Percentiles rank a stretch among this genome's conserved stretches.
phyloP scores from a whole-genome alignment of 768 basidiomycete species.

The Kwoniella sp. region DNA sequence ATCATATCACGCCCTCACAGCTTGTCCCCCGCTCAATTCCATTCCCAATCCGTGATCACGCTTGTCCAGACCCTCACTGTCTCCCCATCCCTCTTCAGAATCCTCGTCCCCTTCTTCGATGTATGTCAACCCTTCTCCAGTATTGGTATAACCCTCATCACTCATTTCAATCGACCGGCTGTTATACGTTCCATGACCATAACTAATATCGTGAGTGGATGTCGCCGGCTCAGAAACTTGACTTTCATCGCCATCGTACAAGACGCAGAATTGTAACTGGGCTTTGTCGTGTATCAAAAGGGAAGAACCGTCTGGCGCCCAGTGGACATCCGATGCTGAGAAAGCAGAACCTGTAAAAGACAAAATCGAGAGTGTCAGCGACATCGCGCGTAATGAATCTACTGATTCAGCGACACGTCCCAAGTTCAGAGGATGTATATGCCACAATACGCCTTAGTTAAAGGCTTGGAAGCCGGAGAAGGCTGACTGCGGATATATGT shows the following conservation, averaged over 20 bases:
- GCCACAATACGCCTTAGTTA: too few species aligned
- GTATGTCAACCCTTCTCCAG: slow-evolving; percentile 30
- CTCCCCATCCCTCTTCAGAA: slow-evolving; percentile 12
- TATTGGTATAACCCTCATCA: not conserved
- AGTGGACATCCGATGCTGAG: slow-evolving; percentile 67
- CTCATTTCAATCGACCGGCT: too few species aligned
- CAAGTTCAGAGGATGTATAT: too few species aligned
- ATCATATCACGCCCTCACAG: not conserved
- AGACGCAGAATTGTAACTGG: slow-evolving; percentile 68
- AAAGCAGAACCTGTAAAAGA: slow-evolving; percentile 64
- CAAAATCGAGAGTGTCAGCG: not conserved
- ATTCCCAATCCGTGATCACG: not conserved
- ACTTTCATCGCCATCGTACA: slow-evolving; percentile 39
- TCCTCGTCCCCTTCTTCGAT: slow-evolving; percentile 40
- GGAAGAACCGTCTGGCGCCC: slow-evolving; percentile 86
- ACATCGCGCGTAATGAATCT: too few species aligned
- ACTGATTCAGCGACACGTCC: too few species aligned
- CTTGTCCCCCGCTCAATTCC: not conserved
- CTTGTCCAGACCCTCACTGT: not conserved
- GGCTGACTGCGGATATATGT: too few species aligned
- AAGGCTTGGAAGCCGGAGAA: too few species aligned
- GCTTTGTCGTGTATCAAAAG: slow-evolving; percentile 69
- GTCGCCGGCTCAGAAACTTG: not conserved
- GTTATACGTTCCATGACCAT: too few species aligned
- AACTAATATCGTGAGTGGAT: not conserved